Evolutionary conservation across 352 stramenopile species (phyloP).

Genomic region (Phytophthora europaea): DNA sequence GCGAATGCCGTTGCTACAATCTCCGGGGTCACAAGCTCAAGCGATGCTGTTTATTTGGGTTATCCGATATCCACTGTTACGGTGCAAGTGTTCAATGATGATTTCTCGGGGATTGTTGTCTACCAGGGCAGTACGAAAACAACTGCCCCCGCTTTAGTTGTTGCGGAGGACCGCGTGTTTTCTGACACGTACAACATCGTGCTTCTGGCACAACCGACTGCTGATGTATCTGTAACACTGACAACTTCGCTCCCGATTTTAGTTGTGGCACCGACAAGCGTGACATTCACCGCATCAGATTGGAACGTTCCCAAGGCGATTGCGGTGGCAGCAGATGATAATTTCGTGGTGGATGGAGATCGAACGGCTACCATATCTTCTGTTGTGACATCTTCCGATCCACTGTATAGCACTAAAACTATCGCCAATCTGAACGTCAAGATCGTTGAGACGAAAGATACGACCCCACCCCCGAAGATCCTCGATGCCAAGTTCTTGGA

Average conservation of each 20-base stretch:
- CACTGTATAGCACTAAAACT: conserved; percentile 40
- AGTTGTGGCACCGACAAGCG: conserved; percentile 42
- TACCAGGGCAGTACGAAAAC: conserved; percentile 50
- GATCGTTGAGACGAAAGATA: conserved; percentile 73
- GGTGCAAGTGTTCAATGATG: conserved; percentile 67
- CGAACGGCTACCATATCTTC: conserved; percentile 45
- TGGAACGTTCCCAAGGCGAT: conserved; percentile 66
- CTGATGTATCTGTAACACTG: conserved; percentile 47
- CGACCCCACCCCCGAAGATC: conserved; percentile 64
- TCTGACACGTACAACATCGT: conserved; percentile 60
- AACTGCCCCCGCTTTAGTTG: conserved; percentile 50
- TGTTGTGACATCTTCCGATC: conserved; percentile 37
- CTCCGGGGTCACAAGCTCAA: conserved; percentile 36
- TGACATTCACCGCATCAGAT: conserved; percentile 49
- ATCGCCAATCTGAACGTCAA: conserved; percentile 48
- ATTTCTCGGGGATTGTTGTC: conserved; percentile 52
- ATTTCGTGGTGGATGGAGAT: conserved; percentile 55
- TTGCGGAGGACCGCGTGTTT: conserved; percentile 60
- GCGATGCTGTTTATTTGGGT: conserved; percentile 46
- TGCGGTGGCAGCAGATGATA: conserved; percentile 56
- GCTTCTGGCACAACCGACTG: conserved; percentile 53
- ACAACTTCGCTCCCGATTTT: conserved; percentile 48
- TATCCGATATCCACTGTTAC: conserved; percentile 31
- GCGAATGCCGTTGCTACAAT: conserved; percentile 37
- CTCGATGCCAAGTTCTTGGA: conserved; percentile 63